Base-by-base conservation (phyloP, 768 basidiomycete species). In the Mycena crocata region DNA sequence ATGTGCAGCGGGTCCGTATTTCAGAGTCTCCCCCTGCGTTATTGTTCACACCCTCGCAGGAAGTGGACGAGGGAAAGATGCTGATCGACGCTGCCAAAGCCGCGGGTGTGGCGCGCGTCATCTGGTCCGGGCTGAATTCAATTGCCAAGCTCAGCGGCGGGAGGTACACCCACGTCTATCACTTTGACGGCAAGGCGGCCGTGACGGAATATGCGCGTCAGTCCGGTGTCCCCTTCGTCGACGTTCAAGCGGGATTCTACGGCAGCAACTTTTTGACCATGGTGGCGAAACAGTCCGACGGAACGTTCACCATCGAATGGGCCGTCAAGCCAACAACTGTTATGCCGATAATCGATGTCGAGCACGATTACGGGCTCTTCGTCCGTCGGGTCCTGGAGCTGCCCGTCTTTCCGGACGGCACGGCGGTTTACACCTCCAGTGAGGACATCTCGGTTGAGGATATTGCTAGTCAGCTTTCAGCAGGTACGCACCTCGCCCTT, bases 71-170 rank as follows among this genome's bases (percentile, higher is more conserved):
- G 40, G 67, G 49, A 10, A 68, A 62, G 45, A 13, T 64, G 55
- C 50, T 68, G 12, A 64, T 68, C 28, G 62, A 68, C 30, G 67
- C 67, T 1, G 67, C 67, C 10, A 64, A 58, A 34, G 67, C 67
- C 1, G 62, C 50, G 6, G 60, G 60, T 2, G 62, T 35, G 8
- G 31, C 55, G n/a, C 34, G 61, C 26, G 42, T 68, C 28, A 26
- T 68, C 24, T 68, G 62, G 62, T 68, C 67, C 39, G 67, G 67
- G 6, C 42, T 68, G 3, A 10, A n/a, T 2, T 15, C 55, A 2
- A 13, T 39, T 30, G 40, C 8, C 5, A 62, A 57, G 23, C 24
- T 56, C 45, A 57, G 39, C 23, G 26, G 34, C 21, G 67, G 67
- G 9, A 64, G 64, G 32, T 58, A 54, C 19, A 7, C 34, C 0